Conservation (phyloP, 2,329 filamentous ascomycete genomes). For the Aspergillus japonicus region DNA sequence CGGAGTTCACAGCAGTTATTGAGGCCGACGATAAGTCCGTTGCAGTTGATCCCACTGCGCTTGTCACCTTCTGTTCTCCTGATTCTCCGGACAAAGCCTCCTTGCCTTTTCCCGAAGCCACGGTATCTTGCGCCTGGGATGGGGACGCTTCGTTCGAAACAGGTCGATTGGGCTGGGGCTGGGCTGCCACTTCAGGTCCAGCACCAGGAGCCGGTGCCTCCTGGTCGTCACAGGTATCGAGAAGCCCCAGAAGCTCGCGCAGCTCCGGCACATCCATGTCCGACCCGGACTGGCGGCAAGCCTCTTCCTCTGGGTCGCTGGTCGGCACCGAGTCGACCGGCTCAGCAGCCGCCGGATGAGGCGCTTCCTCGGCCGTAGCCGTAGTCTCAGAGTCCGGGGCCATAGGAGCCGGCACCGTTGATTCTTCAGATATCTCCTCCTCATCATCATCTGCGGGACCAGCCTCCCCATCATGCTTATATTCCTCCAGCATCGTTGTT, state of each 20-base stretch:
- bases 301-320: conserved; percentile 27
- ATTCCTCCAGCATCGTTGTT: conserved; percentile 90
- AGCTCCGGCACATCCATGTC: conserved; percentile 18
- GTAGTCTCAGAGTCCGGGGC: conserved; percentile 10
- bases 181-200: conserved; percentile 16
- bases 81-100: conserved; percentile 13
- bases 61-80: conserved; percentile 21
- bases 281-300: conserved; percentile 11
- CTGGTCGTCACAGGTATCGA: conserved; percentile 20
- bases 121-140: conserved; percentile 2
- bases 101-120: neutral
- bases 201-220: conserved; percentile 13
- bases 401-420: conserved; percentile 23
- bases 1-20: conserved; percentile 16
- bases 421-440: conserved; percentile 58
- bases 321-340: neutral
- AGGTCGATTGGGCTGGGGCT: conserved; percentile 22
- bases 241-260: neutral
- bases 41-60: conserved; percentile 13
- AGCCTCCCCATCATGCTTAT: conserved; percentile 78
- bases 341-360: neutral
- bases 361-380: neutral
- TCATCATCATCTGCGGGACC: conserved; percentile 52
- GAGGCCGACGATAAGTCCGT: conserved; percentile 15
- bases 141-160: conserved; percentile 6